Percentiles rank a stretch among this genome's conserved stretches.
These are phyloP conservation scores for Nemania diffusa DNA, from an alignment of 2,329 filamentous ascomycete genomes.

Conservation along the genomic window DNA sequence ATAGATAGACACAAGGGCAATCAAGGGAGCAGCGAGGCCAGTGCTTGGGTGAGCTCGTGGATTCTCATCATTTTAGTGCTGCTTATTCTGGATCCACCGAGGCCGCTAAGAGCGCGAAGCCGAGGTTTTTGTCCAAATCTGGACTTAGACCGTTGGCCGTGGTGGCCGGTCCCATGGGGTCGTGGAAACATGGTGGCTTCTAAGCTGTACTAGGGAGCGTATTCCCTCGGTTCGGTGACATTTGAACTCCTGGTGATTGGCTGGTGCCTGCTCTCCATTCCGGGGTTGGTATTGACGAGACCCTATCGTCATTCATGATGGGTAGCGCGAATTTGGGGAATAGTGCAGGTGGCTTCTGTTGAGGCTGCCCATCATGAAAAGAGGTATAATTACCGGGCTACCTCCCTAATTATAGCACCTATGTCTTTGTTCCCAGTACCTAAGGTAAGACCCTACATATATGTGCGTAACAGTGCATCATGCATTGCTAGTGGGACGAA, in stretches of 20 bases:
- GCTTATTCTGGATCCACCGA: conserved; percentile 20
- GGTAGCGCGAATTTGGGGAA: neutral
- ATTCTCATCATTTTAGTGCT: conserved; percentile 14
- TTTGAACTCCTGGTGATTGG: conserved; percentile 23
- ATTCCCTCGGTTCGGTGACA: conserved; percentile 5
- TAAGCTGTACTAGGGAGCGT: conserved; percentile 14
- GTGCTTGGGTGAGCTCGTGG: neutral
- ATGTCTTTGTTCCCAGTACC: too few relatives aligned
- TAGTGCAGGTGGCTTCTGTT: neutral
- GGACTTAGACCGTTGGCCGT: conserved; percentile 20
- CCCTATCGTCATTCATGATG: neutral
- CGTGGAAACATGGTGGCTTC: conserved; percentile 23
- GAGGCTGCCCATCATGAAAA: neutral
- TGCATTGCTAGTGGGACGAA: neutral
- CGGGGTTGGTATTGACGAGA: conserved; percentile 7
- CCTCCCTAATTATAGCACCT: neutral
- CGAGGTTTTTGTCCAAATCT: conserved; percentile 30
- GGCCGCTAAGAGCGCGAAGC: conserved; percentile 27
- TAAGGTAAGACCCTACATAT: neutral
- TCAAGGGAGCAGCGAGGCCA: neutral
- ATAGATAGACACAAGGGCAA: neutral
- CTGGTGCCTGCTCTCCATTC: conserved; percentile 1
- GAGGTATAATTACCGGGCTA: neutral
- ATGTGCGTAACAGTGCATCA: neutral
- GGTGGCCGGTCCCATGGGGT: conserved; percentile 10